Conservation (phyloP, 179 eudicot species). For the Amaranthus tricolor region DNA sequence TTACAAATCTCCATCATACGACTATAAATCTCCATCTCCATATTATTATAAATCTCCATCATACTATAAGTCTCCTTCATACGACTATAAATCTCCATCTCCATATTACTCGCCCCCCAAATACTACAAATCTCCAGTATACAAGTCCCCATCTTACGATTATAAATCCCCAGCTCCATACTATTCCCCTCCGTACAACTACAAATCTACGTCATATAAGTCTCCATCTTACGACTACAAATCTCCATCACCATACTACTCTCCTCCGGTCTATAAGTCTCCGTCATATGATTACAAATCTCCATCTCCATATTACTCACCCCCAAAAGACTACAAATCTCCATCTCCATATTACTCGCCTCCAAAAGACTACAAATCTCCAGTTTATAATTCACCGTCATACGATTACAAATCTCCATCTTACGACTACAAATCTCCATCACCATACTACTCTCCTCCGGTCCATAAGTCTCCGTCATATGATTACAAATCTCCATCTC, state of each 20-base stretch:
- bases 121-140: not conserved
- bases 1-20: not conserved
- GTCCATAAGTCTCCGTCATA: not conserved
- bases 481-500: not conserved
- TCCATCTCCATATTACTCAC: not conserved
- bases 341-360: not conserved
- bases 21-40: not conserved
- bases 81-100: not conserved
- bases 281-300: constrained; percentile 9
- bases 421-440: not conserved
- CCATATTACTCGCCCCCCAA: not conserved
- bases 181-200: not conserved
- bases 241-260: not conserved
- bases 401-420: not conserved
- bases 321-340: not conserved
- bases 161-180: not conserved
- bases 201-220: not conserved
- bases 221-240: not conserved
- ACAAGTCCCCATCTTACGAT: not conserved
- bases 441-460: not conserved
- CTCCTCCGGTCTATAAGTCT: not conserved
- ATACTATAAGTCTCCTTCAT: not conserved
- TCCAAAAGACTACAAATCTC: not conserved
- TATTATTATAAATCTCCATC: not conserved
- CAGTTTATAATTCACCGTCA: not conserved